Conservation (phyloP, 495 filamentous ascomycete species). For the Elaphomyces granulatus region DNA sequence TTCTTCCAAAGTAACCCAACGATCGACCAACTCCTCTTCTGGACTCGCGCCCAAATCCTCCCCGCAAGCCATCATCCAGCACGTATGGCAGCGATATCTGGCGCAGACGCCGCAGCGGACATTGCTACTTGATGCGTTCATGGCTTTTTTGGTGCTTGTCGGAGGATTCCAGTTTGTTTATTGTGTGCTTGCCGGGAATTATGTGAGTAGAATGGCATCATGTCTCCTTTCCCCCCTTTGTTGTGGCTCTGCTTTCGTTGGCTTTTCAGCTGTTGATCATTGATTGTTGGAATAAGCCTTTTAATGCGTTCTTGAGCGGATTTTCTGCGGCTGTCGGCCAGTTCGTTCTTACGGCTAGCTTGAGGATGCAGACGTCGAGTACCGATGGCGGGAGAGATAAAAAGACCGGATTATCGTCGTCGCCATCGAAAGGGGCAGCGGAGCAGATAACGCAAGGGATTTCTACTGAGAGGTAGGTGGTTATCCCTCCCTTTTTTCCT, state of each 20-base stretch:
- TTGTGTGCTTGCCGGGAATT: constrained; percentile 85
- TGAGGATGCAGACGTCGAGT: constrained; percentile 76
- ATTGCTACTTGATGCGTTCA: constrained; percentile 83
- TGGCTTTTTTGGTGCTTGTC: constrained; percentile 75
- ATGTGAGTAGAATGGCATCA: constrained; percentile 43
- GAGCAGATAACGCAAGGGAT: constrained; percentile 17
- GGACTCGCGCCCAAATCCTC: constrained; percentile 30
- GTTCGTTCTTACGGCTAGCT: constrained; percentile 81
- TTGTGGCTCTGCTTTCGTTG: neutral
- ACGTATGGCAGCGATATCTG: constrained; percentile 61
- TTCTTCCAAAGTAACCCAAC: constrained; percentile 14
- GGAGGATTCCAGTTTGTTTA: constrained; percentile 88
- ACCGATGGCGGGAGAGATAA: neutral
- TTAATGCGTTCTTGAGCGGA: constrained; percentile 94
- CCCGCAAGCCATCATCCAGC: constrained; percentile 36
- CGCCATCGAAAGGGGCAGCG: constrained; percentile 18
- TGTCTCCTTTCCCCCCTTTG: constrained; percentile 1
- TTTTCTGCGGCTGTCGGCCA: constrained; percentile 94
- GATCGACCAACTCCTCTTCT: constrained; percentile 22
- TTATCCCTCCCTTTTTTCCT: constrained; percentile 2
- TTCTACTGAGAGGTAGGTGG: constrained; percentile 36
- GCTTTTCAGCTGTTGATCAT: neutral
- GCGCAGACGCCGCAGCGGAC: constrained; percentile 73
- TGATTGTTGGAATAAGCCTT: constrained; percentile 44
- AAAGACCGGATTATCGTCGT: neutral